Evolutionary conservation across 1,284 basidiomycete species (phyloP).

Genomic region (Ustilago shanxiensis): DNA sequence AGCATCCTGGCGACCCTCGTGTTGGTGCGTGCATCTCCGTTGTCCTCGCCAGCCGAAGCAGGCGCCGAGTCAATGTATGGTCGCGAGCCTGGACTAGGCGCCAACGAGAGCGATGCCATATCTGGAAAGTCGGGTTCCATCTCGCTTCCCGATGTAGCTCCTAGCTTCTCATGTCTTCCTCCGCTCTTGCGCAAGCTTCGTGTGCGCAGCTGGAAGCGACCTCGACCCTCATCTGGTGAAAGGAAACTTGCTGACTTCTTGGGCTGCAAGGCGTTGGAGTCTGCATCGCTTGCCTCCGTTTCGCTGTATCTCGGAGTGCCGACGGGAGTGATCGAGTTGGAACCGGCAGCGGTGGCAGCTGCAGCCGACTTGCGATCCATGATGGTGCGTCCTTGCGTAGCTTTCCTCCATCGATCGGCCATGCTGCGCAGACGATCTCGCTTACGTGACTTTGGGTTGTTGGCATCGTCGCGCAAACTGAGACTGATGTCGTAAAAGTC

Average conservation of each 20-base stretch:
- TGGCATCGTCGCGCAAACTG: constrained; percentile 73
- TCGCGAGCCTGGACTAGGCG: constrained; percentile 23
- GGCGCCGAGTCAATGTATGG: constrained; percentile 39
- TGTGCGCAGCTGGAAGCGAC: constrained; percentile 44
- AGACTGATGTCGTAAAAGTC: constrained; percentile 93
- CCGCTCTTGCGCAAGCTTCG: constrained; percentile 40
- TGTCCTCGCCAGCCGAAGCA: constrained; percentile 49
- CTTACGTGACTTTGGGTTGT: constrained; percentile 44
- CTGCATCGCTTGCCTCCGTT: constrained; percentile 74
- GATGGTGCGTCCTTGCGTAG: constrained; percentile 39
- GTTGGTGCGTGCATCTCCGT: constrained; percentile 39
- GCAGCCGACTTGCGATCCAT: constrained; percentile 39
- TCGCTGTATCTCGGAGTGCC: constrained; percentile 51
- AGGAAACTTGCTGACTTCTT: constrained; percentile 71
- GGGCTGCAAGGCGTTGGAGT: constrained; percentile 72
- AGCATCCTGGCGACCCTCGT: constrained; percentile 42
- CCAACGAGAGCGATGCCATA: constrained; percentile 53
- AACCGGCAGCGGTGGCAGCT: constrained; percentile 31
- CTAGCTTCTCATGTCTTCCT: constrained; percentile 42
- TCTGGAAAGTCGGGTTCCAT: constrained; percentile 57
- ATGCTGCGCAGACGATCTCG: constrained; percentile 53
- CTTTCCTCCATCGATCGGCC: constrained; percentile 52
- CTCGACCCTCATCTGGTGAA: constrained; percentile 44
- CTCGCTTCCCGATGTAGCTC: constrained; percentile 52
- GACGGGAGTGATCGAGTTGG: constrained; percentile 29